Base-by-base conservation (phyloP, 2,329 filamentous ascomycete species). In the Tolypocladium guangdongense region DNA sequence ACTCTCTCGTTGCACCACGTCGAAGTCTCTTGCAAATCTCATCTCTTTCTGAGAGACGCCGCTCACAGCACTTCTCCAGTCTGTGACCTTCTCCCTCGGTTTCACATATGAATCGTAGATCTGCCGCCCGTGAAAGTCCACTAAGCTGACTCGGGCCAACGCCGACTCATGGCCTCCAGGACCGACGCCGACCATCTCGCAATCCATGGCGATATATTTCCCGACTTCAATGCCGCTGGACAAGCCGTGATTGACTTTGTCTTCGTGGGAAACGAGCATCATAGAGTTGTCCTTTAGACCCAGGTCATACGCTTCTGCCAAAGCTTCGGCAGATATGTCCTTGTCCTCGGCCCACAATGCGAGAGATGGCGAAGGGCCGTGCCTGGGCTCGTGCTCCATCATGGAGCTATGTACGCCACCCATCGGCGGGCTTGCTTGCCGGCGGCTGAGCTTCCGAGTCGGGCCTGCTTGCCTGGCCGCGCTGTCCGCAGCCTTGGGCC, bases 111-210 rank as follows among this genome's bases (percentile, higher is more conserved):
- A 92, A 73, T 99, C 93, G 77, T 97, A 96, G 47, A 99, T 74
- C 68, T 96, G 90, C 32, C 87, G 81, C 20, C 91, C 91, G 66
- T 96, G 90, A 69, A 91, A 99, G 69, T 97, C 95, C 60, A 96
- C 91, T 18, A 95, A 74, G 64, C 88, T 95, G 53, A 92, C 89
- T 48, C 93, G 82, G 1, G 93, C 93, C 46, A 99, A 80, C 0
- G 83, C 84, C 37, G 89, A 90, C 64, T 84, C 80, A 58, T 85
- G 77, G 24, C 82, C 80, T 50, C 82, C 82, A 1, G 81, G 80
- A 0, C 87, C 88, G 14, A 95, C 82, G 49, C 92, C 93, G 30
- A 99, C 93, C 93, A 99, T 99, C 72, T 99, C 93, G 69, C 93
- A 99, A 73, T 99, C 93, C 48, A 99, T 82, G 22, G 88, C 87